phyloP scores from a whole-genome alignment of 1,139 yeast species.

The Suhomyces yuchorum region DNA sequence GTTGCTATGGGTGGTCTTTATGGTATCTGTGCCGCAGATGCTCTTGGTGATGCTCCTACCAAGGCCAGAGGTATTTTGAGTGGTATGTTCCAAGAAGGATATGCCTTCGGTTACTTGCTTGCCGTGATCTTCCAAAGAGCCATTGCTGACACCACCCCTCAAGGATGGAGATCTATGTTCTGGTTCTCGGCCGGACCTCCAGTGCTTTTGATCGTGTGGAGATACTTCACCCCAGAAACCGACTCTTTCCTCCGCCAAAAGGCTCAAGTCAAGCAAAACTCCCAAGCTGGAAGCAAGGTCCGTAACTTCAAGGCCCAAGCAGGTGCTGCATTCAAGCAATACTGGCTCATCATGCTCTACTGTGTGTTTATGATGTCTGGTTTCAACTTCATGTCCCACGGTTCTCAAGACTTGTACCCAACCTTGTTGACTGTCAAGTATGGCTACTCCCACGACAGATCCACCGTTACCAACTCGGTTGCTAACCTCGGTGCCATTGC shows the following conservation, averaged over 20 bases:
- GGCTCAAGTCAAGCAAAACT: constrained; percentile 23
- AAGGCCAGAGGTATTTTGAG: constrained; percentile 43
- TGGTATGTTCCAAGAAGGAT: constrained; percentile 47
- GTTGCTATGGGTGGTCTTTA: constrained; percentile 48
- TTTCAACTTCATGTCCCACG: constrained; percentile 63
- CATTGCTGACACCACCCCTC: constrained; percentile 33
- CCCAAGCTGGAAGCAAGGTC: constrained; percentile 17
- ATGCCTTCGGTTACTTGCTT: constrained; percentile 46
- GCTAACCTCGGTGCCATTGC: constrained; percentile 70
- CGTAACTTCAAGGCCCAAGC: constrained; percentile 24
- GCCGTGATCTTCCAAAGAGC: constrained; percentile 48
- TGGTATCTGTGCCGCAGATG: constrained; percentile 43
- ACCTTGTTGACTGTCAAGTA: constrained; percentile 60
- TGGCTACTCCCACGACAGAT: constrained; percentile 48
- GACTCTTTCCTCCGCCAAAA: constrained; percentile 33
- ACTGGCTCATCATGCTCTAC: constrained; percentile 44
- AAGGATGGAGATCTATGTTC: constrained; percentile 44
- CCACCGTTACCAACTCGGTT: constrained; percentile 68
- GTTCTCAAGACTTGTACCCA: constrained; percentile 74
- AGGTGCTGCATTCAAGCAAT: constrained; percentile 32
- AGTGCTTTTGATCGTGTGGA: constrained; percentile 39
- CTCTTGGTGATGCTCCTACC: constrained; percentile 41
- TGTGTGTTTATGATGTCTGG: constrained; percentile 45
- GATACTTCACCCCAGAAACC: constrained; percentile 42
- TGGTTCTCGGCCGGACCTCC: constrained; percentile 50